Evolutionary conservation across 164 flowering plant species (phyloP).

Genomic region (Umbellularia californica): DNA sequence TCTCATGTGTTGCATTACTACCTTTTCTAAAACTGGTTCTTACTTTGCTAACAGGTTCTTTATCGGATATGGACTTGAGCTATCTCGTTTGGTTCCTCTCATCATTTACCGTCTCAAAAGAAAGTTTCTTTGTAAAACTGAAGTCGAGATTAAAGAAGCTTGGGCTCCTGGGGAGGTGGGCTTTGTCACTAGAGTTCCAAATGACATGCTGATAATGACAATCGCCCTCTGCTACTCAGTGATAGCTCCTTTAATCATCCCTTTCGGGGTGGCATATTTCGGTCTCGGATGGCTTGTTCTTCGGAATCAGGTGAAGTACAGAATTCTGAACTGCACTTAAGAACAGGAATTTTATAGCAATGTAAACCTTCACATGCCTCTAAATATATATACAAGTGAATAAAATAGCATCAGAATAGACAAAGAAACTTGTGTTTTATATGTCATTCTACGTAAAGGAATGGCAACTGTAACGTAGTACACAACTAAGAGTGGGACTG

Average conservation of each 20-base stretch:
- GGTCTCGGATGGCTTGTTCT: slow-evolving; percentile 90
- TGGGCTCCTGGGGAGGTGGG: slow-evolving; percentile 82
- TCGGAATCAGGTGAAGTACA: slow-evolving; percentile 67
- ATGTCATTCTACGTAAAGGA: too few relatives aligned
- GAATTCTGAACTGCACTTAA: background rate
- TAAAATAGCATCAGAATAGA: too few relatives aligned
- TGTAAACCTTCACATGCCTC: too few relatives aligned
- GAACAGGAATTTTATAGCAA: too few relatives aligned
- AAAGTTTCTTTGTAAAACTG: slow-evolving; percentile 84
- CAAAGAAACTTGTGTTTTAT: too few relatives aligned
- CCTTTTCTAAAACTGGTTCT: too few relatives aligned
- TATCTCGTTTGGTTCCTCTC: slow-evolving; percentile 77
- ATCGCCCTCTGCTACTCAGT: slow-evolving; percentile 81
- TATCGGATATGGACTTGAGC: slow-evolving; percentile 92
- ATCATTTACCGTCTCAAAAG: slow-evolving; percentile 76
- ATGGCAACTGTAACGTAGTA: too few relatives aligned
- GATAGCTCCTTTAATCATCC: slow-evolving; percentile 82
- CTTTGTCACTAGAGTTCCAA: slow-evolving; percentile 73
- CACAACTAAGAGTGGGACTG: too few relatives aligned
- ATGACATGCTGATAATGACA: slow-evolving; percentile 76
- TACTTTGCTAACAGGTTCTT: slow-evolving; percentile 54
- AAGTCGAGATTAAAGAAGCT: slow-evolving; percentile 78
- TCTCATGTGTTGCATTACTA: too few relatives aligned
- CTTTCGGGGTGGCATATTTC: slow-evolving; percentile 77
- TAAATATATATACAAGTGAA: too few relatives aligned